phyloP scores from a whole-genome alignment of 139 green algal genomes.

The Tetraselmis striata region DNA sequence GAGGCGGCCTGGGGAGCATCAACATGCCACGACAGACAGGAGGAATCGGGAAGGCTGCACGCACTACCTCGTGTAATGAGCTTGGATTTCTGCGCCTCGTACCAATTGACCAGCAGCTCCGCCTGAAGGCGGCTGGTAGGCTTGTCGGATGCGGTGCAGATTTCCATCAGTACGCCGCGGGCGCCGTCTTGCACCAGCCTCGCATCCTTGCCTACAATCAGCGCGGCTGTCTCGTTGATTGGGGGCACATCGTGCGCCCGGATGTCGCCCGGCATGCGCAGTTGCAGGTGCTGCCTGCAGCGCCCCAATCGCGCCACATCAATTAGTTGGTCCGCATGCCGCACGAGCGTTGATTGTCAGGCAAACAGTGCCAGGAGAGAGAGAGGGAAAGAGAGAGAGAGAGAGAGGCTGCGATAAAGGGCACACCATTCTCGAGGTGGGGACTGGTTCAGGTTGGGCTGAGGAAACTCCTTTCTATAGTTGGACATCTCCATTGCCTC shows the following conservation, averaged over 20 bases:
- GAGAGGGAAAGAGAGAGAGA: too few species aligned
- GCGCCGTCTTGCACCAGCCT: not conserved
- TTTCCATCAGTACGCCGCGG: not conserved
- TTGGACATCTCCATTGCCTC: not conserved
- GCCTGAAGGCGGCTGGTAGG: not conserved
- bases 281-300: not conserved
- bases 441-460: not conserved
- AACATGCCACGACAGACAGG: too few species aligned
- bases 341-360: too few species aligned
- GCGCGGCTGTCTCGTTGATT: not conserved
- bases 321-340: too few species aligned
- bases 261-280: not conserved
- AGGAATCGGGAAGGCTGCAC: too few species aligned
- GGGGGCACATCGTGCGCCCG: not conserved
- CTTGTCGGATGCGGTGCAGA: not conserved
- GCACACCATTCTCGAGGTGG: not conserved
- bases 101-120: not conserved
- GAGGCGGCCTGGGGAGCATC: too few species aligned
- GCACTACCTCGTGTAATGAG: not conserved
- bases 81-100: not conserved
- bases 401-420: too few species aligned
- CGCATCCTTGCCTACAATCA: not conserved
- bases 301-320: too few species aligned
- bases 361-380: too few species aligned
- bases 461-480: not conserved